Conservation (phyloP, 768 basidiomycete genomes). For the Russula emetica region DNA sequence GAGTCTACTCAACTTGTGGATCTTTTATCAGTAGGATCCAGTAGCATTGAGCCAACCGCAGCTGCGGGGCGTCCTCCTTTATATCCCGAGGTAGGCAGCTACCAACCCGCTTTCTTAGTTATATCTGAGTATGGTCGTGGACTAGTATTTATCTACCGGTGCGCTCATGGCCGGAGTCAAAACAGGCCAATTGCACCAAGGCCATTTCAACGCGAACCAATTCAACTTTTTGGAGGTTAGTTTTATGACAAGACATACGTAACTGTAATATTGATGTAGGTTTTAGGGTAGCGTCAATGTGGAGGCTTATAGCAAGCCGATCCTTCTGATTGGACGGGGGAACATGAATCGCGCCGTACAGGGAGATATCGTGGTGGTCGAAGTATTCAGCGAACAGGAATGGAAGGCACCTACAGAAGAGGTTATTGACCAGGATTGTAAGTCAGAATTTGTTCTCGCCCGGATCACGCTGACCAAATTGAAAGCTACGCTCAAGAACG, state of each 20-base stretch:
- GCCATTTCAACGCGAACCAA: slow-evolving; percentile 90
- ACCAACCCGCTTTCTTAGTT: not conserved
- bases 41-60: slow-evolving; percentile 59
- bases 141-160: slow-evolving; percentile 72
- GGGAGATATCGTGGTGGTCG: slow-evolving; percentile 88
- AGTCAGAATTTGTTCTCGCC: slow-evolving; percentile 29
- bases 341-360: slow-evolving; percentile 95
- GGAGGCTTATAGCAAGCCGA: slow-evolving; percentile 65
- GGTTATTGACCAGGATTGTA: slow-evolving; percentile 90
- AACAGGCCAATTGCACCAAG: slow-evolving; percentile 79
- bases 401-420: slow-evolving; percentile 93
- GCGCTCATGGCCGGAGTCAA: slow-evolving; percentile 80
- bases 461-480: not conserved
- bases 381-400: slow-evolving; percentile 79
- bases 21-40: slow-evolving; percentile 68
- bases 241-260: slow-evolving; percentile 10
- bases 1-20: slow-evolving; percentile 69
- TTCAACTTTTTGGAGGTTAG: slow-evolving; percentile 93
- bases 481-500: slow-evolving; percentile 75
- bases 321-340: slow-evolving; percentile 82
- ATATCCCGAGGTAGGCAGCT: slow-evolving; percentile 64
- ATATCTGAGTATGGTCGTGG: slow-evolving; percentile 2
- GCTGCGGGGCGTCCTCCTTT: slow-evolving; percentile 49
- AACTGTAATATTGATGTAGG: not conserved
- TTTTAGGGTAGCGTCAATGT: slow-evolving; percentile 74